Percentiles rank a stretch among this genome's conserved stretches.
Conservation (phyloP, 2,329 filamentous ascomycete species). For the Claviceps cyperi region DNA sequence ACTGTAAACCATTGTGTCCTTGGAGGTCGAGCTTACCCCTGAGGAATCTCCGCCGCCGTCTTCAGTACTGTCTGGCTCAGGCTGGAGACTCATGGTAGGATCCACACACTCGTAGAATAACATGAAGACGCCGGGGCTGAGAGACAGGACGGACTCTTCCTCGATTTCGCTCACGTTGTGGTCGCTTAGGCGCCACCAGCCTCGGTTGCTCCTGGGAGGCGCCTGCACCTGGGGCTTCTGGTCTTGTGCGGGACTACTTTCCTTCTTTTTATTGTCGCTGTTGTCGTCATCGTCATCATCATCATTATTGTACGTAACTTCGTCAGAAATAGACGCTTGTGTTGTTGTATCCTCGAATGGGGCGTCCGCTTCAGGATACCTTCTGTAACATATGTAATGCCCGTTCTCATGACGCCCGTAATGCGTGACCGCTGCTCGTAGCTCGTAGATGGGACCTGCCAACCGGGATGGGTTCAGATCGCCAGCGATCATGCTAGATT, state of each 20-base stretch:
- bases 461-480: constrained; percentile 34
- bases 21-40: not conserved
- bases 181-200: constrained; percentile 89
- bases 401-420: constrained; percentile 87
- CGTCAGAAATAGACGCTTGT: not conserved
- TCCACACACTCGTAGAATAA: constrained; percentile 80
- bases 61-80: constrained; percentile 13
- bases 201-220: constrained; percentile 20
- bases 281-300: not conserved
- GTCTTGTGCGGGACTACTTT: constrained; percentile 6
- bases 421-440: constrained; percentile 77
- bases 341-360: not conserved
- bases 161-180: constrained; percentile 64
- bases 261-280: not conserved
- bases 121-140: constrained; percentile 79
- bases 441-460: constrained; percentile 51
- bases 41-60: constrained; percentile 6
- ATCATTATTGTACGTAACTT: constrained; percentile 2
- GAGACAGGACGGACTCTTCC: constrained; percentile 57
- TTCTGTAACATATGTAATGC: constrained; percentile 85
- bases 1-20: not conserved
- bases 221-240: constrained; percentile 1
- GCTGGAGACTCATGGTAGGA: constrained; percentile 29
- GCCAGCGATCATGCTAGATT: constrained; percentile 57
- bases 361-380: constrained; percentile 33